These are phyloP conservation scores for Silene vulgaris DNA, from an alignment of 179 eudicot species.

Conservation along the genomic window DNA sequence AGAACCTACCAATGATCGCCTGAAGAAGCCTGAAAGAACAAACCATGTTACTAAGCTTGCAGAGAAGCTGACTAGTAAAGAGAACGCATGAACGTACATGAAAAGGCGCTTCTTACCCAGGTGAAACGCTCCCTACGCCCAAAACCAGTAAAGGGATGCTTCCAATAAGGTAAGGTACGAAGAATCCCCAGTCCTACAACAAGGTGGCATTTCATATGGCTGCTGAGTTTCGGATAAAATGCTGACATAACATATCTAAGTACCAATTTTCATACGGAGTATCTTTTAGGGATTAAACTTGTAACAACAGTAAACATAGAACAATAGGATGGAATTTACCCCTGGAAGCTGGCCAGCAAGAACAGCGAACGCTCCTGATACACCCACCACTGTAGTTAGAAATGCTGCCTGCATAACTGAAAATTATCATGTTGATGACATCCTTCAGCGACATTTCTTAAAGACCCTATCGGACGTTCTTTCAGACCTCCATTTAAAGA, in stretches of 20 bases:
- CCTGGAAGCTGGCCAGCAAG: constrained; percentile 98
- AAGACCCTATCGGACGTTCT: too few species aligned
- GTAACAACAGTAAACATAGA: background rate
- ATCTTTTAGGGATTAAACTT: background rate
- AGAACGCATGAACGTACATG: background rate
- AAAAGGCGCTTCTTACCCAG: constrained; percentile 56
- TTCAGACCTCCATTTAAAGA: background rate
- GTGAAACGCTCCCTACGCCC: constrained; percentile 82
- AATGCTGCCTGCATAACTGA: constrained; percentile 98
- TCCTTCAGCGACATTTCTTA: background rate
- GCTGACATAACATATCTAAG: background rate
- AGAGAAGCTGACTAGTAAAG: background rate
- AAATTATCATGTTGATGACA: constrained; percentile 50
- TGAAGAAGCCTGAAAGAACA: constrained; percentile 72
- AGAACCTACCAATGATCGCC: constrained; percentile 80
- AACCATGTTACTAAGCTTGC: background rate
- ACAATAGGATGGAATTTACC: constrained; percentile 43
- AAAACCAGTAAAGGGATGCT: constrained; percentile 82
- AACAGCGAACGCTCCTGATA: constrained; percentile 69
- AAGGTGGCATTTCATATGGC: constrained; percentile 8
- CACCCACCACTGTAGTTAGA: constrained; percentile 81
- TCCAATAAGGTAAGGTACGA: constrained; percentile 83
- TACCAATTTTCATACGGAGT: too few species aligned
- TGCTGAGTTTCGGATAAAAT: background rate
- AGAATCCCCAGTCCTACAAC: constrained; percentile 91